phyloP scores from a whole-genome alignment of 108 stramenopile species.

The Pseudonitzschia delicatissima region DNA sequence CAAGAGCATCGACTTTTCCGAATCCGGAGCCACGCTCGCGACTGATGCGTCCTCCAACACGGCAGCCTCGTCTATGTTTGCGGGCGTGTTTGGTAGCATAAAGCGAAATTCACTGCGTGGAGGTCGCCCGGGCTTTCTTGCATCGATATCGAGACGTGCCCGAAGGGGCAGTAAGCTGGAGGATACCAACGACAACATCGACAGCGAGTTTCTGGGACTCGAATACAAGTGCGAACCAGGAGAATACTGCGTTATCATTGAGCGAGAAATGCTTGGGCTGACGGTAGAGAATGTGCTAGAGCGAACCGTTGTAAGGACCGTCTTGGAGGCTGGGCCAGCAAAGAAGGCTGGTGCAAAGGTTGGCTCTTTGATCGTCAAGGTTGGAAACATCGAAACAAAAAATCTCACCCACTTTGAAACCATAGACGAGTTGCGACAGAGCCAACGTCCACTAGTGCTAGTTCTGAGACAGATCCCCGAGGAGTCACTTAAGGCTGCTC shows the following conservation, averaged over 20 bases:
- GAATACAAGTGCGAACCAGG: constrained; percentile 22
- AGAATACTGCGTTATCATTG: constrained; percentile 69
- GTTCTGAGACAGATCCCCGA: constrained; percentile 64
- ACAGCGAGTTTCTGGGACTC: background rate
- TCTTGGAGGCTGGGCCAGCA: constrained; percentile 77
- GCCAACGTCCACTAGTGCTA: constrained; percentile 74
- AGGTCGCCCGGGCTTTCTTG: constrained; percentile 11
- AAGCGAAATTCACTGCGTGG: constrained; percentile 20
- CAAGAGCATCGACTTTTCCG: background rate
- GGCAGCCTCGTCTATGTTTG: constrained; percentile 24
- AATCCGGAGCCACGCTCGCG: background rate
- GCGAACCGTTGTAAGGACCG: constrained; percentile 83
- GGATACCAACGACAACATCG: constrained; percentile 16
- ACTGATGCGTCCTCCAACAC: background rate
- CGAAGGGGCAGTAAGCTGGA: constrained; percentile 11
- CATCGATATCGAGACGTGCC: constrained; percentile 18
- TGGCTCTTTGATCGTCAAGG: constrained; percentile 79
- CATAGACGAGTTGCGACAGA: constrained; percentile 85
- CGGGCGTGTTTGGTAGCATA: constrained; percentile 26
- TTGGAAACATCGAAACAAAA: constrained; percentile 76
- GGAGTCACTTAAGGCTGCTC: constrained; percentile 60
- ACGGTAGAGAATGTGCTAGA: constrained; percentile 91
- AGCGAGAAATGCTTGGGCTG: constrained; percentile 86
- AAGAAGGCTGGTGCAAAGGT: constrained; percentile 80
- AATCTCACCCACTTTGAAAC: constrained; percentile 89